Conservation (phyloP, 345 rosid species). For the Geranium brycei region DNA sequence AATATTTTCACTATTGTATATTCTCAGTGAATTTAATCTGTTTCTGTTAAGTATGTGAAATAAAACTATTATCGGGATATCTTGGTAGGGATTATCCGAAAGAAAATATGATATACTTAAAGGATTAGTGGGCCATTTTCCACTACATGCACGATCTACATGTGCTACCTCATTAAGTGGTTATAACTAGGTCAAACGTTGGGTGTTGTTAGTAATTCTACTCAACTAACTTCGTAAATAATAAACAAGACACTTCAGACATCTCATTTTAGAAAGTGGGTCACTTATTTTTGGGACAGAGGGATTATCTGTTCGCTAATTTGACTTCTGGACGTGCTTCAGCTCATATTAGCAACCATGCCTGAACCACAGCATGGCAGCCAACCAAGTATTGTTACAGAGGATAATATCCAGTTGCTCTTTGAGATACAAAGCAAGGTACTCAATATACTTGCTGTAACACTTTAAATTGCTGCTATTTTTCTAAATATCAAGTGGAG, state of each 20-base stretch:
- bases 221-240: no score
- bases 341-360: constrained; percentile 77
- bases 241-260: no score
- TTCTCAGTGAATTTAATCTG: neutral
- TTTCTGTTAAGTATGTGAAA: neutral
- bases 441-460: constrained; percentile 9
- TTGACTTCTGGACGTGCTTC: constrained; percentile 9
- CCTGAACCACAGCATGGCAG: constrained; percentile 44
- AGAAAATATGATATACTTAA: no score
- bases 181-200: no score
- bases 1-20: neutral
- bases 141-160: no score
- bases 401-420: constrained; percentile 70
- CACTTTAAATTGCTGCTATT: constrained; percentile 6
- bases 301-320: neutral
- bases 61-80: neutral
- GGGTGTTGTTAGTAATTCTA: no score
- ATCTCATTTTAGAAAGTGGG: no score
- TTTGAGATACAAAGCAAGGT: constrained; percentile 95
- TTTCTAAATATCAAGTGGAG: neutral
- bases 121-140: no score
- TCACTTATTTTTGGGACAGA: no score
- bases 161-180: no score
- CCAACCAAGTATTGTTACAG: constrained; percentile 61
- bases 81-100: neutral